Evolutionary conservation across 495 filamentous ascomycete species (phyloP), one percentile per base, ranked within the genome.

Genomic region (Talaromyces proteolyticus): DNA sequence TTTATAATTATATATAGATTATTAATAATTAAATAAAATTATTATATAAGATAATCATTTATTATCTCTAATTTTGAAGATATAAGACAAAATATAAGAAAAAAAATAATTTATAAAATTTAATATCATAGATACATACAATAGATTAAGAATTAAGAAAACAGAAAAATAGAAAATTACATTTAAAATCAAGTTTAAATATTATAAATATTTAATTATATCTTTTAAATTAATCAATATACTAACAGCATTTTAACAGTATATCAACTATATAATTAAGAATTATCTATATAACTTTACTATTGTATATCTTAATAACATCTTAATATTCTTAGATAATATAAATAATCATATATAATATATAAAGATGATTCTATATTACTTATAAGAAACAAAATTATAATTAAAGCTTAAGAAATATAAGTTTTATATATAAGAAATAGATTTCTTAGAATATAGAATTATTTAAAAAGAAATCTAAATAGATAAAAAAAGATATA

Each of bases 201-300:
- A 55, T 23, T 49, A 52, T 47, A 53, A 60, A 48, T 60, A 57
- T 47, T 26, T 55, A 29, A 16, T 59, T 29, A 58, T 59, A 44
- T 26, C 25, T 14, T 61, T 60, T 41, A 49, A 21, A 41, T 44
- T 57, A 23, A 50, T 21, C 17, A 54, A 50, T 46, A 50, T 38
- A 45, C 22, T 21, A 10, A 23, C 48, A 58, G 29, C 4, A 2
- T 51, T 25, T 51, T n/a, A 44, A 44, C 34, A 41, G 50, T 53
- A 57, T 42, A 17, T 11, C 42, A 2, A 56, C 50, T 40, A 29
- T 18, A 25, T 55, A 18, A 40, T 39, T 24, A 26, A 41, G 12
- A 19, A 14, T 12, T 54, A 19, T 51, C 39, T 46, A 41, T 25
- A 37, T 56, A 25, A 25, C 19, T 37, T 19, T 23, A 29, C 10